Evolutionary conservation across 371 early-diverging fungal species (phyloP).

Genomic region (Apophysomyces trapeziformis): DNA sequence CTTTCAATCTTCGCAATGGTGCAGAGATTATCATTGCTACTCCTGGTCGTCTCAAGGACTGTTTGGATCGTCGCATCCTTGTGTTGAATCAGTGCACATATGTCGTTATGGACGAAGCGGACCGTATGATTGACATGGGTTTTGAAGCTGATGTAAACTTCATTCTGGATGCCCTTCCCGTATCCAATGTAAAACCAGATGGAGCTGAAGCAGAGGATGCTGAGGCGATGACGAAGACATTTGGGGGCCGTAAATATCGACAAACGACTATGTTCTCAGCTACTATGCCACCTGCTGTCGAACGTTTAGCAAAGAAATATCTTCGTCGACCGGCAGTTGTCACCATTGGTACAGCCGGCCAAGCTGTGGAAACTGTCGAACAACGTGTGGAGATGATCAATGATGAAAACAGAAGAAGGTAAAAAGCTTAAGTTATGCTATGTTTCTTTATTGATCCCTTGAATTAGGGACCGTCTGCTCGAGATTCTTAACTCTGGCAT

Average conservation of each 20-base stretch:
- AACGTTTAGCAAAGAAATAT: conserved; percentile 91
- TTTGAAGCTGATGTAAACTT: conserved; percentile 95
- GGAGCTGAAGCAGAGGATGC: conserved; percentile 70
- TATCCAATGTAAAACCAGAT: conserved; percentile 88
- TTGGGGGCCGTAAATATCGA: conserved; percentile 69
- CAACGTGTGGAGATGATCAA: conserved; percentile 93
- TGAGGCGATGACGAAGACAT: conserved; percentile 39
- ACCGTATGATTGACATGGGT: conserved; percentile 98
- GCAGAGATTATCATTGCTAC: conserved; percentile 97
- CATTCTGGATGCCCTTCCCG: conserved; percentile 93
- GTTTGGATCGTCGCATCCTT: conserved; percentile 81
- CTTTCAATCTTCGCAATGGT: conserved; percentile 83
- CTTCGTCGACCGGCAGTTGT: conserved; percentile 95
- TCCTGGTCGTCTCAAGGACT: conserved; percentile 95
- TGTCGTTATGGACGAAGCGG: conserved; percentile 98
- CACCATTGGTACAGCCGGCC: conserved; percentile 96
- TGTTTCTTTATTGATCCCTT: not conserved
- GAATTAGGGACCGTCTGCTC: conserved; percentile 69
- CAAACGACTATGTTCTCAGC: conserved; percentile 99
- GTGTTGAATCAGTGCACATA: conserved; percentile 86
- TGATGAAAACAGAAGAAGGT: conserved; percentile 86
- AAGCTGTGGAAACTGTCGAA: conserved; percentile 95
- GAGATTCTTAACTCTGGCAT: conserved; percentile 71
- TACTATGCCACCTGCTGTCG: conserved; percentile 98
- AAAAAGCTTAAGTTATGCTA: conserved; percentile 20